phyloP scores from a whole-genome alignment of 768 basidiomycete genomes.

The Gloeostereum incarnatum region DNA sequence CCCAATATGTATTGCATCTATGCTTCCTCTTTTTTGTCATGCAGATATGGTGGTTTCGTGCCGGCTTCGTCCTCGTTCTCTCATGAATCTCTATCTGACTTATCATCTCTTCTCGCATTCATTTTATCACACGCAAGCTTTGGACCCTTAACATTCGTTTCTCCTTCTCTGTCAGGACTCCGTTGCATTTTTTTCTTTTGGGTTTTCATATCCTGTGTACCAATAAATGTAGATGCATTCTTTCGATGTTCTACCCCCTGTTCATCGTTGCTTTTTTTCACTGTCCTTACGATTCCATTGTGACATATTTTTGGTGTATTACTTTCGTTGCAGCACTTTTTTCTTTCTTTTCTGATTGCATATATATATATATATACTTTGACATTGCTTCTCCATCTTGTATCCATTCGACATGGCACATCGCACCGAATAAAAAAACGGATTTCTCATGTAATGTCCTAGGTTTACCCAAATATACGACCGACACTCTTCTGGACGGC shows the following conservation, averaged over 20 bases:
- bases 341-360: too few relatives aligned
- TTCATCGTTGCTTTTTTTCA: not conserved
- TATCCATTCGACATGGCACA: too few relatives aligned
- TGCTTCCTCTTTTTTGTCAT: too few relatives aligned
- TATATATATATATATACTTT: too few relatives aligned
- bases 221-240: too few relatives aligned
- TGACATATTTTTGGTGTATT: too few relatives aligned
- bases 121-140: conserved; percentile 10
- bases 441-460: conserved; percentile 7
- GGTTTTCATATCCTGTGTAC: not conserved
- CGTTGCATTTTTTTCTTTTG: not conserved
- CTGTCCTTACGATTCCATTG: not conserved
- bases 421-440: too few relatives aligned
- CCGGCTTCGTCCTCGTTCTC: not conserved
- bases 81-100: conserved; percentile 10
- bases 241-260: not conserved
- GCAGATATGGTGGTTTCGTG: not conserved
- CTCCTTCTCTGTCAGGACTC: conserved; percentile 13
- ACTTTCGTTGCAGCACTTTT: not conserved
- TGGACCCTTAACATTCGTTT: conserved; percentile 13
- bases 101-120: conserved; percentile 8
- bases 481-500: conserved; percentile 79
- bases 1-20: not conserved
- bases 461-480: conserved; percentile 50
- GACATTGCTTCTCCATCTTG: too few relatives aligned